Evolutionary conservation across 495 filamentous ascomycete genomes (phyloP).

Genomic region (Penicillium angulare): DNA sequence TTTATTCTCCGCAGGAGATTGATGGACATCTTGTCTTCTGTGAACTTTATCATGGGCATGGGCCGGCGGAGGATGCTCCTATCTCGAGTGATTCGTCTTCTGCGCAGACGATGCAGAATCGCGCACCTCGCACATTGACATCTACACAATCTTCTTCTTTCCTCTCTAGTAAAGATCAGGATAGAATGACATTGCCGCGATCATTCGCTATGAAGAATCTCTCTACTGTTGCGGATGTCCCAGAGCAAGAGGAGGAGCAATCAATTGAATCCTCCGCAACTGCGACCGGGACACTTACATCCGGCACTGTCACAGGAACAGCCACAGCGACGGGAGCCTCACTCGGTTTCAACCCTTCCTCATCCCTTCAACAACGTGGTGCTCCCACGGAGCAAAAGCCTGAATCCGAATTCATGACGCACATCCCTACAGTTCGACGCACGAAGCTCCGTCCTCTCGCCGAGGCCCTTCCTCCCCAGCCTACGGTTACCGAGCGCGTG

Average conservation of each 20-base stretch:
- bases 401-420: slow-evolving; percentile 50
- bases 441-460: slow-evolving; percentile 46
- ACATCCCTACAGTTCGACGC: slow-evolving; percentile 52
- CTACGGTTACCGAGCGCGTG: slow-evolving; percentile 57
- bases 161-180: slow-evolving; percentile 34
- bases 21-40: slow-evolving; percentile 75
- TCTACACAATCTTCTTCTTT: slow-evolving; percentile 39
- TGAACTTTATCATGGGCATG: slow-evolving; percentile 70
- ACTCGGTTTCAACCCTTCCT: slow-evolving; percentile 42
- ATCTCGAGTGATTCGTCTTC: slow-evolving; percentile 48
- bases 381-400: slow-evolving; percentile 29
- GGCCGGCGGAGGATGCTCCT: slow-evolving; percentile 63
- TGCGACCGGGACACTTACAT: slow-evolving; percentile 50
- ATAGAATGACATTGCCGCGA: slow-evolving; percentile 41
- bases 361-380: slow-evolving; percentile 30
- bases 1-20: slow-evolving; percentile 72
- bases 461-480: slow-evolving; percentile 65
- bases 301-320: slow-evolving; percentile 52
- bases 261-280: slow-evolving; percentile 31
- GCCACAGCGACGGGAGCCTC: slow-evolving; percentile 43
- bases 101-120: slow-evolving; percentile 24
- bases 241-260: slow-evolving; percentile 23
- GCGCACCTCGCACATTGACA: slow-evolving; percentile 33
- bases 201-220: slow-evolving; percentile 48
- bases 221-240: slow-evolving; percentile 25